A percentile compares a stretch with the other conserved stretches of the same genome.
These are phyloP conservation scores for Circinella umbellata DNA, from an alignment of 371 early-diverging fungal species.

Conservation along the genomic window DNA sequence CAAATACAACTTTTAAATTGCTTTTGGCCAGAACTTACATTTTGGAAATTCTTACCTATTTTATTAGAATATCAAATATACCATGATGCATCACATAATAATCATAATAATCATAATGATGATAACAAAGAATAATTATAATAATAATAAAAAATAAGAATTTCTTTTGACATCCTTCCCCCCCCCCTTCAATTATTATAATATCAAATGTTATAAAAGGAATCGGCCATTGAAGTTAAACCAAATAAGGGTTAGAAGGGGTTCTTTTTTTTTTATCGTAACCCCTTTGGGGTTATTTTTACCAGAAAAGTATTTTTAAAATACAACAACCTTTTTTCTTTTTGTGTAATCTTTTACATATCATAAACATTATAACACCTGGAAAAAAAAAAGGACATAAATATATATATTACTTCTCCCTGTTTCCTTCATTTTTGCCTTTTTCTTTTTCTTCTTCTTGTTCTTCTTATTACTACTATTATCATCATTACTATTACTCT, in stretches of 20 bases:
- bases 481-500: not conserved
- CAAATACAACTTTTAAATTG: constrained; percentile 87
- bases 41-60: constrained; percentile 84
- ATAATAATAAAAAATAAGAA: no score
- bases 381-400: no score
- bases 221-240: not conserved
- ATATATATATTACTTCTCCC: not conserved
- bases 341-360: no score
- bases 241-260: not conserved
- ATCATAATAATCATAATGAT: not conserved
- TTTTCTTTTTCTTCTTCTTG: not conserved
- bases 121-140: no score
- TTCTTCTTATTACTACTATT: not conserved
- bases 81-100: constrained; percentile 8
- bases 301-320: constrained; percentile 11
- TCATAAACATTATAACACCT: no score
- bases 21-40: constrained; percentile 95
- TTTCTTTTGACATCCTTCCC: no score
- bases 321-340: constrained; percentile 2
- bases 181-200: no score
- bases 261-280: not conserved
- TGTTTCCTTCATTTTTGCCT: not conserved
- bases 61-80: constrained; percentile 82
- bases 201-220: not conserved
- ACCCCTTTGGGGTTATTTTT: constrained; percentile 10